These are phyloP conservation scores for Elymus sibiricus DNA, from an alignment of 176 grass and related monocot genomes.

Conservation along the genomic window DNA sequence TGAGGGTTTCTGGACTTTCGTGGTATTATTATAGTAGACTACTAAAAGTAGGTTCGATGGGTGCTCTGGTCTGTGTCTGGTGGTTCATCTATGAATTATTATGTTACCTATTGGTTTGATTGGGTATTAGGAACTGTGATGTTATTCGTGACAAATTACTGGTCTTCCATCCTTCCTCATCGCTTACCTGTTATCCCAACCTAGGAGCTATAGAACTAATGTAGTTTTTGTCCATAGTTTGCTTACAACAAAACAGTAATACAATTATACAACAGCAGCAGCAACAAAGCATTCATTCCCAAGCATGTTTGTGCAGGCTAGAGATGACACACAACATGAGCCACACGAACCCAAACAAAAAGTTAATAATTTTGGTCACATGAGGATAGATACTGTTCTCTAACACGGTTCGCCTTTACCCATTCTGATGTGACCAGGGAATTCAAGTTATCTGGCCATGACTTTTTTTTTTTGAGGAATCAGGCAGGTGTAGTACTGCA, in stretches of 20 bases:
- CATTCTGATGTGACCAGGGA: not conserved
- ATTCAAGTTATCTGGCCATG: not conserved
- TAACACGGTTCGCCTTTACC: not conserved
- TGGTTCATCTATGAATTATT: not conserved
- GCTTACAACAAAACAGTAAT: not conserved
- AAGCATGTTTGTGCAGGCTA: not conserved
- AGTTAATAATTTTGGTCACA: not conserved
- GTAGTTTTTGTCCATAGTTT: not conserved
- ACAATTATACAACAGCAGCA: not conserved
- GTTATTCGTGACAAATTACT: not conserved
- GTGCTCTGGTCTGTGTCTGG: not conserved
- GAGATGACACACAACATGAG: not conserved
- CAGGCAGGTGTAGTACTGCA: not conserved
- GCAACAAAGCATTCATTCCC: not conserved
- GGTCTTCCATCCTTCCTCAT: not conserved
- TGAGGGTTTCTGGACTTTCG: not conserved
- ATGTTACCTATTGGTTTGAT: not conserved
- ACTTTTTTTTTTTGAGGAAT: not conserved
- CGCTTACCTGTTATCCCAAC: not conserved
- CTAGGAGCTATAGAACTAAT: not conserved
- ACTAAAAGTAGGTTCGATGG: not conserved
- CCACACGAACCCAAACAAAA: not conserved
- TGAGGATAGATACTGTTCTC: not conserved
- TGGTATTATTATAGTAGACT: not conserved
- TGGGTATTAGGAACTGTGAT: not conserved